Evolutionary conservation across 176 grass and related monocot species (phyloP).

Genomic region (Melocanna baccifera): DNA sequence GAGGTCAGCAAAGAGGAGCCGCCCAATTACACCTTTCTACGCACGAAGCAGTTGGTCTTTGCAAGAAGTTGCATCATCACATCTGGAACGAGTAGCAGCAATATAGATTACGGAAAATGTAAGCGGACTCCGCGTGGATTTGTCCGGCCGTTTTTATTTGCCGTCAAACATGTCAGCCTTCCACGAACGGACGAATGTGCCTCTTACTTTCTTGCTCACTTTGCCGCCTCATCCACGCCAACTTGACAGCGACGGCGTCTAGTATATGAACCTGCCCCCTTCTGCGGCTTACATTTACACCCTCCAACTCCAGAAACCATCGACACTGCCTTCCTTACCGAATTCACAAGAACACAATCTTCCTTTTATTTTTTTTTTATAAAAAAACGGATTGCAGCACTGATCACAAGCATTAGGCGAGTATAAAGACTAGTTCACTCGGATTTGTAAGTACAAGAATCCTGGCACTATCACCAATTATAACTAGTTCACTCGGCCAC

Average conservation of each 20-base stretch:
- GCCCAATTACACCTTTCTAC: slow-evolving; percentile 19
- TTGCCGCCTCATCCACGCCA: slow-evolving; percentile 31
- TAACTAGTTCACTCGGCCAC: background rate
- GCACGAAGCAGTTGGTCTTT: background rate
- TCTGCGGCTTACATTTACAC: background rate
- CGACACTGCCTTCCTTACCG: background rate
- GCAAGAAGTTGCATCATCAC: background rate
- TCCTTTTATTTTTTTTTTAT: background rate
- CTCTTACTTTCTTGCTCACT: background rate
- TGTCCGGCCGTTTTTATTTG: slow-evolving; percentile 27
- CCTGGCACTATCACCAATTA: background rate
- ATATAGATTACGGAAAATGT: background rate
- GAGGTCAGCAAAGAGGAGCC: slow-evolving; percentile 14
- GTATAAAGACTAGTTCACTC: background rate
- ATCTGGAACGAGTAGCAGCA: slow-evolving; percentile 12
- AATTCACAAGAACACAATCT: background rate
- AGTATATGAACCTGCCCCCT: background rate
- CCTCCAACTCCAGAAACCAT: background rate
- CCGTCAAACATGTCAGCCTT: slow-evolving; percentile 7
- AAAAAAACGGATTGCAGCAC: background rate
- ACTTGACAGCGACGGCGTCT: background rate
- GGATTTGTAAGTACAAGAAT: background rate
- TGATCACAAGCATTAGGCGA: background rate
- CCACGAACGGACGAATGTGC: background rate
- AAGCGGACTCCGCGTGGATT: slow-evolving; percentile 37